Base-by-base conservation (phyloP, 106 monocot species). In the Dioscorea alata region DNA sequence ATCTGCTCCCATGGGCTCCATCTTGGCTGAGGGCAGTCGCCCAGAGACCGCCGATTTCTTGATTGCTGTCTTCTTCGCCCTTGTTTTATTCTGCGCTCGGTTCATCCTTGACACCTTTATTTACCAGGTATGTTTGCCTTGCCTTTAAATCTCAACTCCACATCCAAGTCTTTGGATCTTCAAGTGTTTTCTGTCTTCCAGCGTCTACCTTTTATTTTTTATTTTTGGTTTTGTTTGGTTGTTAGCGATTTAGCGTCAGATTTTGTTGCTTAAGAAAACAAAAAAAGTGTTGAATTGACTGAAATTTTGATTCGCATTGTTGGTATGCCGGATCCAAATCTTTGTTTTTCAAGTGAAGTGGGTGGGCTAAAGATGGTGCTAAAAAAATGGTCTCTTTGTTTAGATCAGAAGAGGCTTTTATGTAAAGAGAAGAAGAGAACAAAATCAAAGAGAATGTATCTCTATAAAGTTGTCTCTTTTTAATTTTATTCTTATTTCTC, bases 21-120 rank as follows among this genome's bases (percentile, higher is more conserved):
- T 72, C 72, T 72, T 50, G 63, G 48, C 24, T 35, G 34, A 14
- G 13, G 68, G 53, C 18, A 22, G 23, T 13, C 69, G 24, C 0
- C 79, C 75, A 24, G 61, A 67, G 61, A 7, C 60, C 1, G 48
- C 2, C 2, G 61, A 71, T 70, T 52, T 83, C 62, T 53, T 66
- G 35, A 50, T 67, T 28, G 72, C 71, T 19, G 16, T 75, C 51
- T 49, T 1, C 67, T 84, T 79, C 68, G 73, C 79, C 57, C n/a
- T 79, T 34, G 66, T 28, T 51, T 79, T 75, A 68, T 66, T 78
- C 68, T 53, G 66, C 34, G 72, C 67, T 28, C 60, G 82, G 21
- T 65, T 77, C 73, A 9, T 82, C n/a, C 69, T 82, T 33, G 82
- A 82, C 72, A 64, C 66, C 67, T 34, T 73, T 69, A 17, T 77